Conservation (phyloP, 257 asterid species). For the Datura wrightii region DNA sequence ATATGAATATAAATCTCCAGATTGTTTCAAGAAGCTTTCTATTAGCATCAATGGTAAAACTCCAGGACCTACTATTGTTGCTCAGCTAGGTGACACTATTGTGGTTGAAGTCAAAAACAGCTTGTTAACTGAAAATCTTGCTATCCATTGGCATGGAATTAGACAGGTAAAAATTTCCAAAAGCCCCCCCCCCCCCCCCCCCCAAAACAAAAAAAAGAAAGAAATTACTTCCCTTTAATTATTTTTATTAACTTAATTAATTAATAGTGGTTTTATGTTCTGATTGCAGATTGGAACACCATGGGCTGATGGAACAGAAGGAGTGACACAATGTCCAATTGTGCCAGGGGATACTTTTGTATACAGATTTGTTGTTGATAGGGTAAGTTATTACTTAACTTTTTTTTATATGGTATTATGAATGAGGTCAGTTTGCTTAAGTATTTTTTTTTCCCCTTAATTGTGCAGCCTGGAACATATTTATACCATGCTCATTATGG, state of each 20-base stretch:
- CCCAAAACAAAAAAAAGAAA: too few relatives aligned
- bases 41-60: conserved; percentile 79
- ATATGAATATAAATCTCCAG: conserved; percentile 82
- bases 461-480: conserved; percentile 82
- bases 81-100: conserved; percentile 77
- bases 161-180: conserved; percentile 62
- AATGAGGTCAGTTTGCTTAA: background rate
- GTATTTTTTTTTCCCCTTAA: background rate
- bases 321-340: conserved; percentile 92
- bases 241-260: too few relatives aligned
- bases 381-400: conserved; percentile 48
- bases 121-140: conserved; percentile 76
- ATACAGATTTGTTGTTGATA: conserved; percentile 80
- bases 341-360: conserved; percentile 78
- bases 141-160: conserved; percentile 97
- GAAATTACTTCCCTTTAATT: background rate
- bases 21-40: conserved; percentile 68
- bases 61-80: conserved; percentile 89
- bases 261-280: background rate
- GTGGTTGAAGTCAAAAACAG: conserved; percentile 76
- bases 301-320: conserved; percentile 98
- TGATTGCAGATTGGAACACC: conserved; percentile 72
- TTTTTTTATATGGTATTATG: background rate
- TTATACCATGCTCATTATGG: conserved; percentile 95
- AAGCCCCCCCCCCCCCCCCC: too few relatives aligned